A percentile compares a stretch with the other conserved stretches of the same genome.
phyloP scores from a whole-genome alignment of 1,139 yeast genomes.

The Suhomyces taliae region DNA sequence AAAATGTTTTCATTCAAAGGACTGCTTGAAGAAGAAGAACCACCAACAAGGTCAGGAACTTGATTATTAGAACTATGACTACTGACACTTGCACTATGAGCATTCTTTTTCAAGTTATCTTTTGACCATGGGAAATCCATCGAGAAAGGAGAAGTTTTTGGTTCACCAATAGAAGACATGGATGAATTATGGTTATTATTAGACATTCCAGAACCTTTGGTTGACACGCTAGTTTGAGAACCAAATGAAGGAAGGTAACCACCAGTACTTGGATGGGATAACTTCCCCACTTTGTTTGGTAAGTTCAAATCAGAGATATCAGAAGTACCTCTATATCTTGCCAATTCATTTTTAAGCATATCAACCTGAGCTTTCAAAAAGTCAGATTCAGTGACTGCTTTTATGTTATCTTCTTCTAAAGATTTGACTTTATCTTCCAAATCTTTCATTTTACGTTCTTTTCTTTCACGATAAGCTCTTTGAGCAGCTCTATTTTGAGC shows the following conservation, averaged over 20 bases:
- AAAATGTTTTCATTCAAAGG: constrained; percentile 43
- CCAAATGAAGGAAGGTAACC: constrained; percentile 19
- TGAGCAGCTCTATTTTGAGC: constrained; percentile 99
- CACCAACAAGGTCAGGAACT: constrained; percentile 39
- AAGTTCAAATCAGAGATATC: constrained; percentile 39
- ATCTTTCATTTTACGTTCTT: constrained; percentile 83
- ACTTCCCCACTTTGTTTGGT: constrained; percentile 36
- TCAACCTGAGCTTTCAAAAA: constrained; percentile 75
- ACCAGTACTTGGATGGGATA: constrained; percentile 26
- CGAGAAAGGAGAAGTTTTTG: constrained; percentile 14
- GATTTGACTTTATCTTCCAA: constrained; percentile 73
- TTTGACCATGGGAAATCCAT: constrained; percentile 40
- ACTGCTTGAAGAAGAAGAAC: constrained; percentile 34
- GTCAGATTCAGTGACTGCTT: constrained; percentile 67
- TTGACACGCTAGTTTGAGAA: constrained; percentile 16
- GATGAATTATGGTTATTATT: constrained; percentile 3
- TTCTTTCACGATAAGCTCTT: constrained; percentile 92
- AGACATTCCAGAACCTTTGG: constrained; percentile 8
- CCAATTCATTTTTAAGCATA: constrained; percentile 69
- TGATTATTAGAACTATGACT: constrained; percentile 13
- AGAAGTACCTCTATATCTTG: constrained; percentile 54
- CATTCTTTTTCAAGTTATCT: constrained; percentile 18
- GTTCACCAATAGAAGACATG: neutral
- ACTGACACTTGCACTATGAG: constrained; percentile 5
- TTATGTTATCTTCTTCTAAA: constrained; percentile 69